Base-by-base conservation (phyloP, 1,284 basidiomycete genomes). In the Boletus smithii region DNA sequence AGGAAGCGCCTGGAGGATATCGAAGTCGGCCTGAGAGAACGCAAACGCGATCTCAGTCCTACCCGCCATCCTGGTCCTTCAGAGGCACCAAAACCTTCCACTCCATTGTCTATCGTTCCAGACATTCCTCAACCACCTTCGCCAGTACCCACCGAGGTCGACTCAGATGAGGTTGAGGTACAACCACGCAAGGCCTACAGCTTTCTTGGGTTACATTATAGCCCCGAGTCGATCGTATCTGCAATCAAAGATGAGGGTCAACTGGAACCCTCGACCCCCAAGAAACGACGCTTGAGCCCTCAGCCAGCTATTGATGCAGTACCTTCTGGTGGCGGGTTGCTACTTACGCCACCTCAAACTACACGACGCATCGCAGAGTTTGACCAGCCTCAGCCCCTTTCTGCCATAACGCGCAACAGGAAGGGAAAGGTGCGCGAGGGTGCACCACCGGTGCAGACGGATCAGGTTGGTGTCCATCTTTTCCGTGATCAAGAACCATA, bases 391-490 rank as follows among this genome's bases (percentile, higher is more conserved):
- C 16, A 13, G 30, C 8, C 31, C 14, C 17, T 35, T 16, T 8
- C 57, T 39, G 27, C 30, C 11, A 34, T 20, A 18, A 24, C 13
- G 6, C 35, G 14, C 11, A 59, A 29, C 29, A 49, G 48, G 32
- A 61, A 61, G 41, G 60, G 54, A 18, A 66, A 62, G 44, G 59
- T 50, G 34, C 54, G 59, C 17, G 59, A 65, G 18, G 27, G 20
- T 6, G 27, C 22, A 14, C 22, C 14, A 30, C 29, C 24, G 11
- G 36, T 22, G 10, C 42, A 16, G 16, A 27, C 22, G 13, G 31
- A 48, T 18, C 44, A 50, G 53, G 59, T 58, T 22, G 34, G 61
- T 53, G 23, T n/a, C n/a, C n/a, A n/a, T n/a, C n/a, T n/a, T n/a
- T n/a, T n/a, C n/a, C n/a, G n/a, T n/a, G n/a, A n/a, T n/a, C n/a